A percentile compares a stretch with the other conserved stretches of the same genome.
phyloP scores from a whole-genome alignment of 2,329 filamentous ascomycete species.

The Cladobotryum protrusum region DNA sequence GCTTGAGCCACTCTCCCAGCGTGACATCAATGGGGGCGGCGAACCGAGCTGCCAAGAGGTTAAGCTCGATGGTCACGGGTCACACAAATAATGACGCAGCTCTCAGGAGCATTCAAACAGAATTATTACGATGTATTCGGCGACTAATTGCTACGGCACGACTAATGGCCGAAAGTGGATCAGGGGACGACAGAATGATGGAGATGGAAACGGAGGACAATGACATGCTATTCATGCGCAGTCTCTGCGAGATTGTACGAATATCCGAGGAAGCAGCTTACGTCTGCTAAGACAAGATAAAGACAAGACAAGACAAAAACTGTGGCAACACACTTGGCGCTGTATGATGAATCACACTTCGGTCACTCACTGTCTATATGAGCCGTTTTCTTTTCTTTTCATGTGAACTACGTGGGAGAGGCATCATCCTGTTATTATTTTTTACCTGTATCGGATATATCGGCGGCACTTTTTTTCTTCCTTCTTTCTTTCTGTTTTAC shows the following conservation, averaged over 20 bases:
- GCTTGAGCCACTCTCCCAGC: constrained; percentile 30
- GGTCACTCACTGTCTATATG: too few relatives aligned
- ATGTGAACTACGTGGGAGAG: too few relatives aligned
- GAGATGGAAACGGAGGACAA: constrained; percentile 26
- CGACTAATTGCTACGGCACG: constrained; percentile 44
- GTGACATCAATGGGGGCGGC: constrained; percentile 15
- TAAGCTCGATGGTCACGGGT: constrained; percentile 18
- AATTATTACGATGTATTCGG: constrained; percentile 45
- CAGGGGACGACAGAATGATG: constrained; percentile 23
- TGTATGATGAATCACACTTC: neutral
- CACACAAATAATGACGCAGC: constrained; percentile 25
- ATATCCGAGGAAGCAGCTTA: constrained; percentile 26
- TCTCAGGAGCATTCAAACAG: constrained; percentile 41
- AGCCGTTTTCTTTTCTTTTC: too few relatives aligned
- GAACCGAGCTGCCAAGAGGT: constrained; percentile 20
- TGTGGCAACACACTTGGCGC: neutral
- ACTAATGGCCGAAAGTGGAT: constrained; percentile 27
- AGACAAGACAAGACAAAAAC: neutral
- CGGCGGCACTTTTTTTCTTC: neutral
- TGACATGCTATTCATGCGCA: constrained; percentile 34
- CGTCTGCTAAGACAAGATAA: neutral
- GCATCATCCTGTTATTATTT: neutral
- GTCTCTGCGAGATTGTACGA: constrained; percentile 38
- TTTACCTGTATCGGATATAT: neutral
- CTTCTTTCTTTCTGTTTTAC: neutral